Conservation (phyloP, 1,284 basidiomycete species). For the Takashimella koratensis region DNA sequence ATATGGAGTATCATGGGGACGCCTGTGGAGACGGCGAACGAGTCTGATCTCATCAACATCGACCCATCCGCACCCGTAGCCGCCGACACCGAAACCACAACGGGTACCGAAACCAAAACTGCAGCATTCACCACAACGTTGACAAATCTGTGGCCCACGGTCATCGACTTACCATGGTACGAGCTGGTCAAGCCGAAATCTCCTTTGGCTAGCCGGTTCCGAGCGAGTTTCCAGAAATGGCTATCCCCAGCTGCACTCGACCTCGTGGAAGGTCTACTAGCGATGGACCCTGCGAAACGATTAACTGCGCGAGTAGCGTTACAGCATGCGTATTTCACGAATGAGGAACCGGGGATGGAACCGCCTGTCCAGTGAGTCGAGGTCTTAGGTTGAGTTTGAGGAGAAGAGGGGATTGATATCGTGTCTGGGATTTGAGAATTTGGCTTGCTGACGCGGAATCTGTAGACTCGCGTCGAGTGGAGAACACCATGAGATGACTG, state of each 20-base stretch:
- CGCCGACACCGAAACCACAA: background rate
- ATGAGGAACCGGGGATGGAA: constrained; percentile 69
- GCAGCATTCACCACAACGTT: background rate
- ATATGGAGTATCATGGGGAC: constrained; percentile 90
- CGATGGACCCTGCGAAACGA: constrained; percentile 78
- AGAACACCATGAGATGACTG: constrained; percentile 49
- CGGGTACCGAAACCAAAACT: background rate
- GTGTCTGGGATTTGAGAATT: background rate
- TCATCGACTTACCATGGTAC: constrained; percentile 89
- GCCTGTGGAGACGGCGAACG: constrained; percentile 61
- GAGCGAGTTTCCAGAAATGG: constrained; percentile 78
- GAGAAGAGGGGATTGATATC: background rate
- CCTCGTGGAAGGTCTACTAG: constrained; percentile 73
- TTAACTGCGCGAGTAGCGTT: constrained; percentile 77
- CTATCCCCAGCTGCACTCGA: constrained; percentile 77
- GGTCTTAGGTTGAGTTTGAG: background rate
- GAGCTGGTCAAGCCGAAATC: constrained; percentile 89
- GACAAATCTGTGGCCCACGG: constrained; percentile 62
- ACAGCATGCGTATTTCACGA: constrained; percentile 72
- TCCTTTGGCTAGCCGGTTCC: constrained; percentile 65
- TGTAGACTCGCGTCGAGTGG: constrained; percentile 34
- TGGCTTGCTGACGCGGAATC: constrained; percentile 2
- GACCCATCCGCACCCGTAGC: too few relatives aligned
- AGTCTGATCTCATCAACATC: background rate
- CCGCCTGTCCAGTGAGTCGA: constrained; percentile 70